phyloP scores from a whole-genome alignment of 495 filamentous ascomycete species.

The Tuber umbilicatum region DNA sequence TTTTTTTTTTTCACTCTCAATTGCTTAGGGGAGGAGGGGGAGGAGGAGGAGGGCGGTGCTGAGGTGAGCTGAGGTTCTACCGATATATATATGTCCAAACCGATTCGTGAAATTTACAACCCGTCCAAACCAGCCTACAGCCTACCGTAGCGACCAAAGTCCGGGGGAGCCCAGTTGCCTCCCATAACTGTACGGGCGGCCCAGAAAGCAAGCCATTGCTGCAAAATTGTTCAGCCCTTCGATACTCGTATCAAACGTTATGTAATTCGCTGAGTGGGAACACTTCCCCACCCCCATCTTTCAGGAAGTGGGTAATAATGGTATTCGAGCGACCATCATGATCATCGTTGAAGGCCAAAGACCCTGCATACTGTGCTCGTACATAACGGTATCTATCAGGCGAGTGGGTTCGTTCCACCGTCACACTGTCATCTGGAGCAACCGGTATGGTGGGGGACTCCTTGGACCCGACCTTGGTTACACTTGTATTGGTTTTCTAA shows the following conservation, averaged over 20 bases:
- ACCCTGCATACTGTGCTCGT: neutral
- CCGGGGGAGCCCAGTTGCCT: neutral
- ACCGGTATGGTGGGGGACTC: neutral
- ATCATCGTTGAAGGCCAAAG: neutral
- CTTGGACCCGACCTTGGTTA: too few species aligned
- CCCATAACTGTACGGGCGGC: neutral
- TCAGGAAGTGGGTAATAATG: neutral
- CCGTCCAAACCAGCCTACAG: neutral
- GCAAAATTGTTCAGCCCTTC: neutral
- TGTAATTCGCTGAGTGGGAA: neutral
- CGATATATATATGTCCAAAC: neutral
- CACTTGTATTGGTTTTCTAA: too few species aligned
- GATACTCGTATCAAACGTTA: neutral
- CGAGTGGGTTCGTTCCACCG: neutral
- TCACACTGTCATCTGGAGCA: neutral
- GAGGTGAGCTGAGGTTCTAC: neutral
- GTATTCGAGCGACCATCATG: neutral
- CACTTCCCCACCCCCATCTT: neutral
- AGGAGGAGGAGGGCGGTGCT: neutral
- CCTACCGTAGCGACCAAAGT: neutral
- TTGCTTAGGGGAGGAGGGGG: neutral
- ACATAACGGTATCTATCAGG: neutral
- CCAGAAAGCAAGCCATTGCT: neutral
- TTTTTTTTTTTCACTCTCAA: neutral
- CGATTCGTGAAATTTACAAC: slow-evolving; percentile 5